phyloP scores from a whole-genome alignment of 2,329 filamentous ascomycete species.

The Drechmeria coniospora region DNA sequence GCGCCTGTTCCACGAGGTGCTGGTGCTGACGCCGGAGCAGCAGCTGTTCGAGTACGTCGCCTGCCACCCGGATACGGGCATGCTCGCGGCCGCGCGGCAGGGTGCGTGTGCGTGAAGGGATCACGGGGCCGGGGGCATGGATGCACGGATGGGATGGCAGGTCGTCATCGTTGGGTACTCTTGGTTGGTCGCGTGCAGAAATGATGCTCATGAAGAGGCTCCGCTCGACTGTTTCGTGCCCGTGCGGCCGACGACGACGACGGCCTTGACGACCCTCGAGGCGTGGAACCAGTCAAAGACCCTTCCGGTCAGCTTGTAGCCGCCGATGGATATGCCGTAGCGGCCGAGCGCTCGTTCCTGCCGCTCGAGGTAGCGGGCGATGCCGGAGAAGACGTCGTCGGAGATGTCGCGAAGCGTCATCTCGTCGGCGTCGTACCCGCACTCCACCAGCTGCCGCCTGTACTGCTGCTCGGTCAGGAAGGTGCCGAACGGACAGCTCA shows the following conservation, averaged over 20 bases:
- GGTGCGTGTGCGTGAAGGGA: background rate
- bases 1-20: constrained; percentile 24
- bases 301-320: constrained; percentile 19
- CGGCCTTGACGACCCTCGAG: constrained; percentile 18
- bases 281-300: constrained; percentile 23
- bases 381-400: constrained; percentile 32
- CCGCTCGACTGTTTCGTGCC: background rate
- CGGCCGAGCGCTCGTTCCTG: constrained; percentile 17
- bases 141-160: too few species aligned
- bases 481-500: constrained; percentile 31
- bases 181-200: too few species aligned
- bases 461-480: constrained; percentile 33
- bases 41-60: constrained; percentile 26
- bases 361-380: constrained; percentile 26
- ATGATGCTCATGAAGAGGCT: too few species aligned
- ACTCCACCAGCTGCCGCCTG: constrained; percentile 23
- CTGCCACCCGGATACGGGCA: constrained; percentile 21
- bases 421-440: constrained; percentile 26
- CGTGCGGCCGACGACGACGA: constrained; percentile 16
- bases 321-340: constrained; percentile 21
- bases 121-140: too few species aligned
- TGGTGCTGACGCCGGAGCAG: constrained; percentile 21
- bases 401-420: constrained; percentile 35
- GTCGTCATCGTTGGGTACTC: too few species aligned
- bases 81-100: constrained; percentile 8